A percentile compares a stretch with the other conserved stretches of the same genome.
Conservation (phyloP, 2,329 filamentous ascomycete genomes). For the Lachnellula subtilissima region DNA sequence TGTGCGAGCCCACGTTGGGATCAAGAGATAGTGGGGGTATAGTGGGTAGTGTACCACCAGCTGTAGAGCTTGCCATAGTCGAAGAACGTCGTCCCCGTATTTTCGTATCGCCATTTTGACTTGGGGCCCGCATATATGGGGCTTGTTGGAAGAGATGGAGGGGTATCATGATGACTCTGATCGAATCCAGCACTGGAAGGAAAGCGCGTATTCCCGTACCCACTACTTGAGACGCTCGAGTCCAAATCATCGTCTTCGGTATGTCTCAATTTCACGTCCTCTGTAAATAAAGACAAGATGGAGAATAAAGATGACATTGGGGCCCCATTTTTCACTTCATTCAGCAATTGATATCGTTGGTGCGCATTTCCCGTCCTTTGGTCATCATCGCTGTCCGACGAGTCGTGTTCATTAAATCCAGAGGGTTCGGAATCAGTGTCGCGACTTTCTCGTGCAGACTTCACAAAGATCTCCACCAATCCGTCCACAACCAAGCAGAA, state of each 20-base stretch:
- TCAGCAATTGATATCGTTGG: conserved; percentile 89
- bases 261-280: conserved; percentile 77
- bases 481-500: conserved; percentile 98
- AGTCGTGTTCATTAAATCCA: conserved; percentile 40
- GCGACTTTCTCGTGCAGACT: conserved; percentile 61
- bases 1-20: conserved; percentile 23
- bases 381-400: conserved; percentile 66
- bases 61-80: conserved; percentile 29
- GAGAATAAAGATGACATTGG: conserved; percentile 99
- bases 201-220: conserved; percentile 25
- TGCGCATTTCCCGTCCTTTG: conserved; percentile 54
- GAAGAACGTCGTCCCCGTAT: conserved; percentile 44
- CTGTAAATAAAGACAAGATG: conserved; percentile 93
- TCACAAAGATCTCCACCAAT: conserved; percentile 95
- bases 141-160: conserved; percentile 31
- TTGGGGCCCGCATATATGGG: conserved; percentile 28
- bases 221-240: conserved; percentile 34
- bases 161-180: conserved; percentile 25
- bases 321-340: conserved; percentile 94
- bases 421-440: conserved; percentile 37
- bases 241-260: conserved; percentile 51
- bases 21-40: conserved; percentile 77
- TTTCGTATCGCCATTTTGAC: conserved; percentile 40
- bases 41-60: conserved; percentile 43
- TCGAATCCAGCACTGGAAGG: conserved; percentile 22